Evolutionary conservation across 148 eudicot species (phyloP).

Genomic region (Pharnaceum exiguum): DNA sequence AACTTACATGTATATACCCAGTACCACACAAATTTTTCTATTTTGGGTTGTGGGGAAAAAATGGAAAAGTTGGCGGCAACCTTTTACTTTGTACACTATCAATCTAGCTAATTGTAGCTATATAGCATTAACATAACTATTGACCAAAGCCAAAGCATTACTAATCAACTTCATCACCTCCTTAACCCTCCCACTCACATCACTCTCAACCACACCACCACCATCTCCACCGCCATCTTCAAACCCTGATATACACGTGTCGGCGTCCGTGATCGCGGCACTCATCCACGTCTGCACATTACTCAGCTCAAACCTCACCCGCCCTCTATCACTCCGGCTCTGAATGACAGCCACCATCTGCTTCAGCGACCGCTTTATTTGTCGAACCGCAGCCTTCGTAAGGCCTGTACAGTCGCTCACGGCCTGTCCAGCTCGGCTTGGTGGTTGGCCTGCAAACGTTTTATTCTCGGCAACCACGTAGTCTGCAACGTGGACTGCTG

Average conservation of each 20-base stretch:
- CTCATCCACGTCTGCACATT: conserved; percentile 50
- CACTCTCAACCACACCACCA: conserved; percentile 5
- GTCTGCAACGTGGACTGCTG: conserved; percentile 9
- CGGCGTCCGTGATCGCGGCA: conserved; percentile 50
- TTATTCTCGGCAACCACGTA: conserved; percentile 6
- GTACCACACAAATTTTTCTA: too few relatives aligned
- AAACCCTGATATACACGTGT: conserved; percentile 51
- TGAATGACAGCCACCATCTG: conserved; percentile 11
- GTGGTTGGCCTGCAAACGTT: conserved; percentile 3
- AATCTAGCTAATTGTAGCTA: too few relatives aligned
- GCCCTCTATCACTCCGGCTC: background rate
- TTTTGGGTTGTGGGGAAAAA: too few relatives aligned
- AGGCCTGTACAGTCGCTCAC: conserved; percentile 30
- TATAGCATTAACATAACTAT: too few relatives aligned
- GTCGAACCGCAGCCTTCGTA: conserved; percentile 13
- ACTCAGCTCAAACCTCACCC: conserved; percentile 24
- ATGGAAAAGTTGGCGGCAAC: too few relatives aligned
- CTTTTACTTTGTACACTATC: too few relatives aligned
- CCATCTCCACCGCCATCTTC: conserved; percentile 5
- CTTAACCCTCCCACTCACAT: conserved; percentile 20
- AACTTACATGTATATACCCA: too few relatives aligned
- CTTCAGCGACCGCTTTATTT: conserved; percentile 22
- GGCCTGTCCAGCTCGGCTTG: background rate
- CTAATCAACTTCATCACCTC: conserved; percentile 25
- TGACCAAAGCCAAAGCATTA: conserved; percentile 32